Percentiles rank a stretch among this genome's conserved stretches.
Conservation (phyloP, 306 rosid species). For the Canavalia ensiformis region DNA sequence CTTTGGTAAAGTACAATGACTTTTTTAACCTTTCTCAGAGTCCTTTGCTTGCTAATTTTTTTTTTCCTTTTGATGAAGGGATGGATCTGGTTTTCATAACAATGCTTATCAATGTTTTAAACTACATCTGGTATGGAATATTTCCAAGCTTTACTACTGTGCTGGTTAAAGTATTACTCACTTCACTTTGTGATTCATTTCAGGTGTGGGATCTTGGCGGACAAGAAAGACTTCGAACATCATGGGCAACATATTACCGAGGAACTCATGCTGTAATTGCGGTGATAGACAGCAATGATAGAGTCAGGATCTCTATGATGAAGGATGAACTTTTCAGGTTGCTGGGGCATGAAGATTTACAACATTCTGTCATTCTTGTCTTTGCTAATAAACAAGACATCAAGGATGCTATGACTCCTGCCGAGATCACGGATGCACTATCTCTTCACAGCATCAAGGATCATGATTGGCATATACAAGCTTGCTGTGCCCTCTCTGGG, state of each 20-base stretch:
- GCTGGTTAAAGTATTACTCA: constrained; percentile 12
- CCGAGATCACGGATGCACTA: constrained; percentile 92
- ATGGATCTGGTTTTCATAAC: constrained; percentile 2
- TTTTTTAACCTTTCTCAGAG: not conserved
- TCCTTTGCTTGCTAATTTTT: not conserved
- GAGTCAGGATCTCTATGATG: constrained; percentile 90
- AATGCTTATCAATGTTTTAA: not conserved
- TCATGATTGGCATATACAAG: constrained; percentile 99
- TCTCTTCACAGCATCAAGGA: constrained; percentile 98
- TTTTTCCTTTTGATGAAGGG: not conserved
- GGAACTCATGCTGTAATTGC: constrained; percentile 94
- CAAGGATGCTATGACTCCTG: constrained; percentile 99
- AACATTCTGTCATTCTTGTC: constrained; percentile 81
- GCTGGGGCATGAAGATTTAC: constrained; percentile 92
- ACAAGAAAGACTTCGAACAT: constrained; percentile 95
- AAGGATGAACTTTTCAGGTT: constrained; percentile 96
- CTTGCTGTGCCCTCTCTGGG: constrained; percentile 95
- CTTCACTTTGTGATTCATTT: constrained; percentile 28
- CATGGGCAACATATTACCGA: constrained; percentile 98
- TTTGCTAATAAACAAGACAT: constrained; percentile 97
- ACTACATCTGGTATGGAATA: constrained; percentile 20
- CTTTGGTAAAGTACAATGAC: constrained; percentile 2
- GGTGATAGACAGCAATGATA: constrained; percentile 95
- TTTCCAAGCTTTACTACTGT: constrained; percentile 26
- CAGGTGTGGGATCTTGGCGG: constrained; percentile 99